A percentile compares a stretch with the other conserved stretches of the same genome.
phyloP scores from a whole-genome alignment of 768 basidiomycete species.

The Mycena rebaudengoi region DNA sequence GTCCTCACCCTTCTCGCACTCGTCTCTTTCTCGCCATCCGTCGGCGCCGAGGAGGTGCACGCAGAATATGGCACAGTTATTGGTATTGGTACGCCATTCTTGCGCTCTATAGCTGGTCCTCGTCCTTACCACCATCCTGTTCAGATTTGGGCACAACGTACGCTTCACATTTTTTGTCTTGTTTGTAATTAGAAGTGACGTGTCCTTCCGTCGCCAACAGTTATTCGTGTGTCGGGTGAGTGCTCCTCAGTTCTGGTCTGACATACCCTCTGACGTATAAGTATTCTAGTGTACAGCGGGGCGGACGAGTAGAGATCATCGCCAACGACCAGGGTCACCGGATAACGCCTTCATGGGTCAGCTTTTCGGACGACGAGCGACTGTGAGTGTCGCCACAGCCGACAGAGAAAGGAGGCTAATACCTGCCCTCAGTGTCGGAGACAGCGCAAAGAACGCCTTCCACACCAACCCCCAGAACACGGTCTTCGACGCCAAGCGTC shows the following conservation, averaged over 20 bases:
- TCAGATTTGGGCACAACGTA: constrained; percentile 93
- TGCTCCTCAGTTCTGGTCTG: constrained; percentile 20
- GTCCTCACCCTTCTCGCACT: constrained; percentile 75
- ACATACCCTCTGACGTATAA: not conserved
- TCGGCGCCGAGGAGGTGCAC: constrained; percentile 70
- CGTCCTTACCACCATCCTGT: constrained; percentile 14
- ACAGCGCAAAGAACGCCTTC: constrained; percentile 96
- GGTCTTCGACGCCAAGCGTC: constrained; percentile 95
- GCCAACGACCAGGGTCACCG: constrained; percentile 91
- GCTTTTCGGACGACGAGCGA: constrained; percentile 82
- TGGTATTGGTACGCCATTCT: constrained; percentile 77
- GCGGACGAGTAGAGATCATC: constrained; percentile 89
- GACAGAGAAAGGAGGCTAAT: constrained; percentile 24
- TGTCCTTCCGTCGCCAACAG: constrained; percentile 47
- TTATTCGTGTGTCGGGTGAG: constrained; percentile 96
- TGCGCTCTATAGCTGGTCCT: not conserved
- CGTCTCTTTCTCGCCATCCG: constrained; percentile 73
- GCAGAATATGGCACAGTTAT: constrained; percentile 92
- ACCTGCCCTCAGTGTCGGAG: constrained; percentile 72
- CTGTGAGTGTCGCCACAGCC: constrained; percentile 48
- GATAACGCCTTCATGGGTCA: constrained; percentile 90
- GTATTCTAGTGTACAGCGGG: constrained; percentile 75
- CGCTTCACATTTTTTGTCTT: constrained; percentile 22
- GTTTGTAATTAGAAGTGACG: constrained; percentile 23
- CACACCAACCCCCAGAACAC: constrained; percentile 93